Evolutionary conservation across 2,329 filamentous ascomycete species (phyloP), one percentile per base, ranked within the genome.

Genomic region (Colletotrichum shisoi): DNA sequence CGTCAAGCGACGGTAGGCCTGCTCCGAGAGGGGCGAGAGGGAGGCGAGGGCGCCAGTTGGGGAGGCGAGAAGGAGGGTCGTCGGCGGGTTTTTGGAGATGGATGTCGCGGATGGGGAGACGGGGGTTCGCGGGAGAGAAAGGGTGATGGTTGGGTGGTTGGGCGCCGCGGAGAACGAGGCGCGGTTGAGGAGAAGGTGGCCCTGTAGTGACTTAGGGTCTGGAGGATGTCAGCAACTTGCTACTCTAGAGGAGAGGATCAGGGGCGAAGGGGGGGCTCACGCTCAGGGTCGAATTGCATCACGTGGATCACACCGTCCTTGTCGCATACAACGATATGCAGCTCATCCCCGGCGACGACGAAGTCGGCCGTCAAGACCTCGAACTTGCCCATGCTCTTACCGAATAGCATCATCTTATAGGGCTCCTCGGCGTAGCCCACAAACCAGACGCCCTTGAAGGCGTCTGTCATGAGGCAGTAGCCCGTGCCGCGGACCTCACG

Each of bases 361-460:
- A 99, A 94, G 67, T 98, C 94, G 1, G 92, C 92, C 6, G 90
- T 86, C 40, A 96, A 78, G 21, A 96, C 87, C 73, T 95, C 91
- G 72, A 97, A 82, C 49, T 87, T 87, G 21, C 91, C 90, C 45
- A 89, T 85, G 72, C 91, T 92, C 79, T 97, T 97, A 48, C 94
- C 93, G 71, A 98, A 93, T 3, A 97, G 85, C 69, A 93, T 91
- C 88, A 99, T 93, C 71, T 91, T 94, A 76, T 98, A 99, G 0
- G 95, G 95, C 74, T 98, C 95, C 79, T 99, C 94, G 9, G 92
- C 95, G 75, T 97, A 99, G 0, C 95, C 95, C 0, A 92, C 91
- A 72, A 99, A 96, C 93, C 95, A 98, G 2, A 98, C 84, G 0
- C 95, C 95, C 80, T 97, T 97, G 75, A 95, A 89, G 0, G 91